phyloP scores from a whole-genome alignment of 257 asterid genomes.

The Solanum clarkiae region DNA sequence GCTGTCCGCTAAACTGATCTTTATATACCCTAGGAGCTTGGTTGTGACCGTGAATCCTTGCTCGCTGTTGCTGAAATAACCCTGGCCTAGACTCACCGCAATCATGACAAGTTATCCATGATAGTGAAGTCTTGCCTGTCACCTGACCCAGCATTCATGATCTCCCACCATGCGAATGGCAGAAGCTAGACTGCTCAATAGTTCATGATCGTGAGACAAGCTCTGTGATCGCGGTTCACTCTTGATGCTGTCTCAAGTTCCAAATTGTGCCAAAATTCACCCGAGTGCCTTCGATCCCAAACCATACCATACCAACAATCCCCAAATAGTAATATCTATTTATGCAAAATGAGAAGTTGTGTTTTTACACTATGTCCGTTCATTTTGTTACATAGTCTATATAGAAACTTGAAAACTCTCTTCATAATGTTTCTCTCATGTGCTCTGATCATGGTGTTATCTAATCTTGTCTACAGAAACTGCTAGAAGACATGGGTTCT shows the following conservation, averaged over 20 bases:
- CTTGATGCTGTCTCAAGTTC: background rate
- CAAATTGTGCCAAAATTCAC: background rate
- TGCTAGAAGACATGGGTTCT: too few species aligned
- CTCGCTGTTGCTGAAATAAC: background rate
- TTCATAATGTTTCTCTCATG: background rate
- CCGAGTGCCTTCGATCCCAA: background rate
- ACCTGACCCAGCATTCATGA: background rate
- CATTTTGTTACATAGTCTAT: background rate
- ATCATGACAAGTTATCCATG: background rate
- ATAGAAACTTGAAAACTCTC: background rate
- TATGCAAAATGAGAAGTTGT: background rate
- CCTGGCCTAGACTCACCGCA: background rate
- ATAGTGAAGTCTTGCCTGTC: background rate
- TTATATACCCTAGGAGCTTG: background rate
- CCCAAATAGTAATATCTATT: background rate
- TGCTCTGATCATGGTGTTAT: background rate
- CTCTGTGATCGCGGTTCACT: background rate
- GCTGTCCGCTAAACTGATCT: background rate
- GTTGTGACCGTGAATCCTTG: background rate
- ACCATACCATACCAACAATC: background rate
- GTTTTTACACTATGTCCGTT: background rate
- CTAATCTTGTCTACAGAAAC: background rate
- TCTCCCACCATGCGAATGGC: background rate
- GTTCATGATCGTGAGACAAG: background rate
- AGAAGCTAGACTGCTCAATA: background rate